Conservation (phyloP, 1,284 basidiomycete species). For the Puccinia hordei region DNA sequence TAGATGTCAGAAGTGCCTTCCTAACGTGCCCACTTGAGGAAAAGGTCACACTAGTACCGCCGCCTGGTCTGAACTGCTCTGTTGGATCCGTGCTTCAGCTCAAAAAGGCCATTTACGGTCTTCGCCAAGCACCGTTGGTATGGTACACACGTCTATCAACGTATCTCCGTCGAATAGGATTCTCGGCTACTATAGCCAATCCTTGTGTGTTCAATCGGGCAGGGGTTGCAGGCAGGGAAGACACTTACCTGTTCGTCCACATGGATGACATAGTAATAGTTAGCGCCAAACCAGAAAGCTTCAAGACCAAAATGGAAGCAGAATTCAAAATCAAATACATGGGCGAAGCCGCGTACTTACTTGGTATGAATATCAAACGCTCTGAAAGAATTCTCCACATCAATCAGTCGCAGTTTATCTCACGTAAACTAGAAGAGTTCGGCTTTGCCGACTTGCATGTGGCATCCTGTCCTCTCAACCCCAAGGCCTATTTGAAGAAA, state of each 20-base stretch:
- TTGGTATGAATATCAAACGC: no score
- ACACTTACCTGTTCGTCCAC: background rate
- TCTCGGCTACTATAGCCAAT: background rate
- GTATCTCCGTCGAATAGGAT: background rate
- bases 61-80: background rate
- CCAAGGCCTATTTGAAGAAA: background rate
- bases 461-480: background rate
- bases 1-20: constrained; percentile 1
- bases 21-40: background rate
- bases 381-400: background rate
- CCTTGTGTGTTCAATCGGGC: background rate
- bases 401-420: background rate
- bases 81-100: background rate
- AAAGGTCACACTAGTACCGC: background rate
- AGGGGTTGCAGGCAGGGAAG: no score
- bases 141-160: no score
- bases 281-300: no score
- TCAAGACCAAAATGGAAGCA: no score
- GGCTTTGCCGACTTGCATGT: background rate
- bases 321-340: no score
- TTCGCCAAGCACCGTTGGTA: constrained; percentile 2
- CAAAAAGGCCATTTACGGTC: constrained; percentile 15
- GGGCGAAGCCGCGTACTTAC: no score
- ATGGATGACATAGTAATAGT: constrained; percentile 17
- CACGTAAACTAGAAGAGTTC: background rate